Percentiles rank a stretch among this genome's conserved stretches.
These are phyloP conservation scores for Pseudogymnoascus sp. DNA, from an alignment of 2,329 filamentous ascomycete genomes.

Conservation along the genomic window DNA sequence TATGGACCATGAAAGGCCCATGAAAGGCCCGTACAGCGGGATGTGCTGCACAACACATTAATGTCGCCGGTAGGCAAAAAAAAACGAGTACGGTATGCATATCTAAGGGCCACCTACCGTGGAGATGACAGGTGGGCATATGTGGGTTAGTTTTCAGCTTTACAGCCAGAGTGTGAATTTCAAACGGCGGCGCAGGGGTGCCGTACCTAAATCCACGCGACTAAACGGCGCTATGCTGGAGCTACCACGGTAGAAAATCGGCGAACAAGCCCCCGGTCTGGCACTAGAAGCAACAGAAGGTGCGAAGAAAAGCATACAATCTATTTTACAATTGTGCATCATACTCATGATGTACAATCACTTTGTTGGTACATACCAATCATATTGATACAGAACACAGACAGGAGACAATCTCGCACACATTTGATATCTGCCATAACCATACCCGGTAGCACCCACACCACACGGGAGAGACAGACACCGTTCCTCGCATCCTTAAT, in stretches of 20 bases:
- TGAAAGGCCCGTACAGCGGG: not conserved
- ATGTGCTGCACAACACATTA: conserved; percentile 7
- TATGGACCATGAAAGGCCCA: not conserved
- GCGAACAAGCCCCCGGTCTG: not conserved
- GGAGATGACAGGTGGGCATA: conserved; percentile 2
- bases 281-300: conserved; percentile 5
- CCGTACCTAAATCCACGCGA: not conserved
- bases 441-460: not conserved
- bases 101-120: not conserved
- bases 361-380: not conserved
- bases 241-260: conserved; percentile 6
- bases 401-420: not conserved
- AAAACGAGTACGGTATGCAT: not conserved
- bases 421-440: not conserved
- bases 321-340: not conserved
- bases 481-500: not conserved
- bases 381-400: not conserved
- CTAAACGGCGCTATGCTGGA: not conserved
- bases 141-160: conserved; percentile 2
- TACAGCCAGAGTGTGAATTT: conserved; percentile 5
- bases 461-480: not conserved
- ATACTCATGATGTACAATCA: not conserved
- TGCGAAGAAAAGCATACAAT: conserved; percentile 2
- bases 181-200: conserved; percentile 2
- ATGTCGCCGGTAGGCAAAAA: not conserved